Evolutionary conservation across 148 eudicot genomes (phyloP), one percentile per base, ranked within the genome.

Genomic region (Rhododendron mucronatum): DNA sequence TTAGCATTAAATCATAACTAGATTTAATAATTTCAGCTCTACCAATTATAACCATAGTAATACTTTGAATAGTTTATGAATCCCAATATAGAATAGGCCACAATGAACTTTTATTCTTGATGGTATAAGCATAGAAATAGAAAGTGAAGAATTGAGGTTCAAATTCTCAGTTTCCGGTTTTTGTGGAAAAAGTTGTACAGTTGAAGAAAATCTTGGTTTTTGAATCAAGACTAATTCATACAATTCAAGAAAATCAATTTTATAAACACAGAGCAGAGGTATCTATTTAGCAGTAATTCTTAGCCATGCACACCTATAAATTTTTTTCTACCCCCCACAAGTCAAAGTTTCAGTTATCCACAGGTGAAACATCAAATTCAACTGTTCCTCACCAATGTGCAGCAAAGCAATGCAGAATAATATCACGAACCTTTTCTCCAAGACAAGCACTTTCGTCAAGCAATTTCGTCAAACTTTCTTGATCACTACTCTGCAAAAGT

Each of bases 401-500:
- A 55, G 57, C 63, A 63, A 67, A 83, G 5, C 10, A 48, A 37
- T 53, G 30, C 26, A 30, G 35, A 65, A 69, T 47, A 83, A 59
- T 23, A 67, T 35, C 39, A 26, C 45, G 5, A 88, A 90, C 89
- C 91, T 87, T 63, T 74, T 81, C 81, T 6, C 87, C 41, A 65
- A 82, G 80, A 82, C 51, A 78, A 57, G 57, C 86, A 30, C 69
- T 83, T 39, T 82, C 88, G 0, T 87, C 86, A 35, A 90, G 18
- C 86, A 93, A 84, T 53, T 89, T 82, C 91, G 85, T 91, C 89
- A 96, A 59, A 59, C 90, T 88, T 35, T 92, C 94, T 78, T 93
- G 91, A 87, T 96, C 98, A 86, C 85, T 84, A 85, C 87, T 87
- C 98, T 96, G 90, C 61, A 71, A 85, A 85, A 82, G 26, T 23